Evolutionary conservation across 2,329 filamentous ascomycete genomes (phyloP).

Genomic region (Phaeomoniella chlamydospora): DNA sequence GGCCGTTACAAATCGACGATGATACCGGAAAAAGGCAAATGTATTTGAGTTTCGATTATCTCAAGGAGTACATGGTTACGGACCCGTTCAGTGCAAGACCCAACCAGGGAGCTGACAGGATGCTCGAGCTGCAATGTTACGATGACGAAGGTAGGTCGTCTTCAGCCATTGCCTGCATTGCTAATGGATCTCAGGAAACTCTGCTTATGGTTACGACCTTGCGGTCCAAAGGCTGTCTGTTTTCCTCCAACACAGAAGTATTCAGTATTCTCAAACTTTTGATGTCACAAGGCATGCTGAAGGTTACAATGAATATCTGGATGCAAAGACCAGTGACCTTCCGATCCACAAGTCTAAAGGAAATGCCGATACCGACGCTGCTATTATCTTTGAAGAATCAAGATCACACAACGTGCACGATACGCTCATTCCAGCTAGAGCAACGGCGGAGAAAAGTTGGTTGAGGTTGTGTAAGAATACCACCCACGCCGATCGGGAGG

Average conservation of each 20-base stretch:
- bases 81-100: conserved; percentile 6
- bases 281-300: conserved; percentile 12
- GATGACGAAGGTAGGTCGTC: conserved; percentile 19
- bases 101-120: conserved; percentile 14
- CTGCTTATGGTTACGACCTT: conserved; percentile 32
- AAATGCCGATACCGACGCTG: conserved; percentile 33
- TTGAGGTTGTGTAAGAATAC: conserved; percentile 20
- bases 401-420: conserved; percentile 31
- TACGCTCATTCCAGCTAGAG: conserved; percentile 33
- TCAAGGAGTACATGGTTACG: conserved; percentile 25
- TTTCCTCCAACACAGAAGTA: conserved; percentile 33
- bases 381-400: conserved; percentile 39
- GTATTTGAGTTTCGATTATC: conserved; percentile 36
- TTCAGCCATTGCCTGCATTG: conserved; percentile 1
- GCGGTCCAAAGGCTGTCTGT: conserved; percentile 34
- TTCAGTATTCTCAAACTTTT: neutral
- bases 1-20: conserved; percentile 33
- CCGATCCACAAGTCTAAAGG: conserved; percentile 18
- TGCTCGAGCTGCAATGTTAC: conserved; percentile 37
- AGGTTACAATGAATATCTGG: conserved; percentile 16
- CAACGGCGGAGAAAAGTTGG: conserved; percentile 38
- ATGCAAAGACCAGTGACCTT: conserved; percentile 17
- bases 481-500: neutral
- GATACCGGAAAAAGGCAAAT: conserved; percentile 35
- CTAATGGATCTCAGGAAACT: conserved; percentile 16